A percentile compares a stretch with the other conserved stretches of the same genome.
Evolutionary conservation across 2,329 filamentous ascomycete species (phyloP).

Genomic region (Epichloe glyceriae): DNA sequence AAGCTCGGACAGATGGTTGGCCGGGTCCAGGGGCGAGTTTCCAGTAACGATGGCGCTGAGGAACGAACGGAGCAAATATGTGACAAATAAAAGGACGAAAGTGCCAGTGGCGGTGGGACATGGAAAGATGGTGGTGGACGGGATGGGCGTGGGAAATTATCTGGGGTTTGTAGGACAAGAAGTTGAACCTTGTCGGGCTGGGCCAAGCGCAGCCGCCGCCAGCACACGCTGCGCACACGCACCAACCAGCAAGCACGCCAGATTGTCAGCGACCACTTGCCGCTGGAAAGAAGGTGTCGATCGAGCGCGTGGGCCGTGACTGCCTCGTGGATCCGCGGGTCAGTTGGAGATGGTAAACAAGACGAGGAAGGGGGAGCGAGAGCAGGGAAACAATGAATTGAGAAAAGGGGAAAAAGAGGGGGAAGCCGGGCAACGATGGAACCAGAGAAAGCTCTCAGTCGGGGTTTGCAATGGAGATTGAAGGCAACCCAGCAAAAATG

Average conservation of each 20-base stretch:
- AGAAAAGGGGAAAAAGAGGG: background rate
- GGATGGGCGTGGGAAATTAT: constrained; percentile 13
- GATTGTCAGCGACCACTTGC: background rate
- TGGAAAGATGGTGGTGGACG: constrained; percentile 14
- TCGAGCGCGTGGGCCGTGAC: constrained; percentile 4
- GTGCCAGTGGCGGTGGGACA: constrained; percentile 12
- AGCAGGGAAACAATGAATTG: background rate
- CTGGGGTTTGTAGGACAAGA: constrained; percentile 14
- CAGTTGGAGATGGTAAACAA: constrained; percentile 1
- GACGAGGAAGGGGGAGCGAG: constrained; percentile 1
- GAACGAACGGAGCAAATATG: constrained; percentile 5
- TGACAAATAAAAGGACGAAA: constrained; percentile 7
- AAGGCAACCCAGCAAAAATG: background rate
- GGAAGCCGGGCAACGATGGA: constrained; percentile 2
- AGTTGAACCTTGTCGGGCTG: constrained; percentile 8
- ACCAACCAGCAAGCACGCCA: background rate
- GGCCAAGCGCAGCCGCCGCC: constrained; percentile 9
- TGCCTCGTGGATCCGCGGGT: constrained; percentile 6
- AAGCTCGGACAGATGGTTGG: constrained; percentile 7
- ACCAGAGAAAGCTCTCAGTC: background rate
- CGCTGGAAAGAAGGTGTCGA: constrained; percentile 1
- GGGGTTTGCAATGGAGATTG: constrained; percentile 5
- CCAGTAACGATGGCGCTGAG: constrained; percentile 6
- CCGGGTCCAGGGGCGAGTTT: constrained; percentile 8
- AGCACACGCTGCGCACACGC: constrained; percentile 3